phyloP scores from a whole-genome alignment of 345 rosid species.

The Pistacia atlantica region DNA sequence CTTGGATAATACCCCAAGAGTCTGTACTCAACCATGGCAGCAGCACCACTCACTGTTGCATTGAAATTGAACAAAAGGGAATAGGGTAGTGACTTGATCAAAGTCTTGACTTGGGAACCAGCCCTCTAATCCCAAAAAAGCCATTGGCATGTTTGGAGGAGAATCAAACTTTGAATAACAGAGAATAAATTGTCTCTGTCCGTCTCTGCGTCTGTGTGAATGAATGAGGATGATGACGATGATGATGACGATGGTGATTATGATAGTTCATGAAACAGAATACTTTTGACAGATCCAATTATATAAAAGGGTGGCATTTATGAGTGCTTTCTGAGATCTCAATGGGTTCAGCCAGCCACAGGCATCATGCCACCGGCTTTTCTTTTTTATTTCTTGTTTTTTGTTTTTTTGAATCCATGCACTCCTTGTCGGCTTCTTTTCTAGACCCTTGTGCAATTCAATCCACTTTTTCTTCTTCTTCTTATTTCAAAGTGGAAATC shows the following conservation, averaged over 20 bases:
- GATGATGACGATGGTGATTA: background rate
- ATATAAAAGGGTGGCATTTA: background rate
- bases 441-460: constrained; percentile 3
- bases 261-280: background rate
- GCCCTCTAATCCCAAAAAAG: too few species aligned
- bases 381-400: background rate
- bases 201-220: too few species aligned
- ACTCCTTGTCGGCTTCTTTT: constrained; percentile 13
- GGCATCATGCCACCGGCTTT: constrained; percentile 29
- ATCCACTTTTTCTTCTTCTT: background rate
- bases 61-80: too few species aligned
- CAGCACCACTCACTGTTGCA: too few species aligned
- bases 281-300: background rate
- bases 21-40: too few species aligned
- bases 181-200: constrained; percentile 8
- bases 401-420: constrained; percentile 4
- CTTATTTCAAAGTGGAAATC: background rate
- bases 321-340: constrained; percentile 9
- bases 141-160: background rate
- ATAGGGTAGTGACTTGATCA: too few species aligned
- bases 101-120: too few species aligned
- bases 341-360: constrained; percentile 8
- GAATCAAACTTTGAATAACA: constrained; percentile 14
- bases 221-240: background rate
- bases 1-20: too few species aligned